A percentile compares a stretch with the other conserved stretches of the same genome.
phyloP scores from a whole-genome alignment of 2,329 filamentous ascomycete species.

The Colletotrichum trifolii region DNA sequence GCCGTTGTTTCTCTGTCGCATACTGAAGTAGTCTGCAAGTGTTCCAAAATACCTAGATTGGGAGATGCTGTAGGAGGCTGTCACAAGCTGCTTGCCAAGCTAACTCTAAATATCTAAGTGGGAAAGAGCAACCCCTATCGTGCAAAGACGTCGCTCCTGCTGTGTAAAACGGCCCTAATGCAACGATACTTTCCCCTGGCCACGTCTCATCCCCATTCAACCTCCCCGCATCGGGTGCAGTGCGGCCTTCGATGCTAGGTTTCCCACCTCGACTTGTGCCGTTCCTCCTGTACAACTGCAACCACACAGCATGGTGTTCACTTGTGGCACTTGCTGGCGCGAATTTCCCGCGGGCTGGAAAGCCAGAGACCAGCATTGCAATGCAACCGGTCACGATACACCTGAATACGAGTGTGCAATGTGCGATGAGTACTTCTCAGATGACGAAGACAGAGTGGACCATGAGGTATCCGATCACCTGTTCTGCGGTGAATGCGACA shows the following conservation, averaged over 20 bases:
- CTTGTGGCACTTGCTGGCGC: slow-evolving; percentile 44
- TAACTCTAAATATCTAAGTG: too few species aligned
- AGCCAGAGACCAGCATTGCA: slow-evolving; percentile 44
- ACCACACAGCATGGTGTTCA: neutral
- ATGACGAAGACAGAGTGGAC: slow-evolving; percentile 32
- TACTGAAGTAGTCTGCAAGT: too few species aligned
- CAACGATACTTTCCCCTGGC: too few species aligned
- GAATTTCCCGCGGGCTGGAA: slow-evolving; percentile 39
- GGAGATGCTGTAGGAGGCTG: too few species aligned
- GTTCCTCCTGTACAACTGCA: neutral
- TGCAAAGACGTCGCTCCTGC: too few species aligned
- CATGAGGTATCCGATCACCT: slow-evolving; percentile 13
- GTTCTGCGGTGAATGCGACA: slow-evolving; percentile 2
- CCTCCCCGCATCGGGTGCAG: neutral
- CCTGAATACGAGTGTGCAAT: slow-evolving; percentile 45
- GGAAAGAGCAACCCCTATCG: too few species aligned
- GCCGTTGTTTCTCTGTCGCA: too few species aligned
- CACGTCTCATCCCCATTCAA: neutral
- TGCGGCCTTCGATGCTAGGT: too few species aligned
- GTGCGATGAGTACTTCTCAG: slow-evolving; percentile 41
- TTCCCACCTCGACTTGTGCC: too few species aligned
- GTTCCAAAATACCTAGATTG: too few species aligned
- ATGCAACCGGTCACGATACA: slow-evolving; percentile 40
- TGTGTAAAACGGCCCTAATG: too few species aligned
- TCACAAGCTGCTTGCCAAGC: too few species aligned